A percentile compares a stretch with the other conserved stretches of the same genome.
Conservation (phyloP, 805 yeast genomes). For the Kuraishia piskuri region DNA sequence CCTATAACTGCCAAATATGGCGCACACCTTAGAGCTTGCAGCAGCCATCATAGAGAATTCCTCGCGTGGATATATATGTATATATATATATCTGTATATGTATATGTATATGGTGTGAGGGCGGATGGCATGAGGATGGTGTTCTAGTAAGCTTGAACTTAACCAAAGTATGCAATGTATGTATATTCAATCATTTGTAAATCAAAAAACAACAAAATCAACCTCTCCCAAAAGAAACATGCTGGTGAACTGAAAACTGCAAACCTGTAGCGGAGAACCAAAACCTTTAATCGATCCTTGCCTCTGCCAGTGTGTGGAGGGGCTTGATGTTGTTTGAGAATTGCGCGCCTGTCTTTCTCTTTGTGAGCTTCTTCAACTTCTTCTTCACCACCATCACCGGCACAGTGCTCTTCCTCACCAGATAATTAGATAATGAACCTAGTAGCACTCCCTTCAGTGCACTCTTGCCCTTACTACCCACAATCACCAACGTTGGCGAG, state of each 20-base stretch:
- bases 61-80: no score
- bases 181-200: not conserved
- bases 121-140: no score
- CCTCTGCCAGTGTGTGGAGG: constrained; percentile 31
- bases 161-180: not conserved
- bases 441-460: constrained; percentile 67
- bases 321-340: constrained; percentile 50
- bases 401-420: constrained; percentile 61
- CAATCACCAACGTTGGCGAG: constrained; percentile 65
- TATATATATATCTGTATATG: no score
- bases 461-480: constrained; percentile 67
- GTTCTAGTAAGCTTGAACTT: no score
- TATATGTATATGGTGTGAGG: no score
- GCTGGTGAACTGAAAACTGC: not conserved
- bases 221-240: not conserved
- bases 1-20: no score
- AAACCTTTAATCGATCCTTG: constrained; percentile 25
- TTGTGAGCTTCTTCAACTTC: constrained; percentile 59
- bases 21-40: no score
- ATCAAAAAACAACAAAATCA: not conserved
- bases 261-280: not conserved
- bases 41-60: no score
- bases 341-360: constrained; percentile 36
- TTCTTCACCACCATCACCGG: constrained; percentile 79
- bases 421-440: constrained; percentile 65